Percentiles rank a stretch among this genome's conserved stretches.
phyloP scores from a whole-genome alignment of 2,329 filamentous ascomycete genomes.

The Pyrenochaeta sp. region DNA sequence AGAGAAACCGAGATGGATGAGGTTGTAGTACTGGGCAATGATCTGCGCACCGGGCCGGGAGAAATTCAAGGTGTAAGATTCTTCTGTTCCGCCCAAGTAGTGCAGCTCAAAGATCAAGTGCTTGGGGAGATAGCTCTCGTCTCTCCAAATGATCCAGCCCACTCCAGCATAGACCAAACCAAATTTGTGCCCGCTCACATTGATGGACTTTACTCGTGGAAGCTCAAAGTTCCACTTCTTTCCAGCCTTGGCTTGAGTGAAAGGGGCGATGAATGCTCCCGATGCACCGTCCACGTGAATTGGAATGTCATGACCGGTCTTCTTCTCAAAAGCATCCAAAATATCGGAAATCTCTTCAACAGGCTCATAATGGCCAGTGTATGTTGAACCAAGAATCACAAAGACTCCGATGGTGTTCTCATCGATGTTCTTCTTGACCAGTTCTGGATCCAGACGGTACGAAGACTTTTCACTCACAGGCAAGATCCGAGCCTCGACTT shows the following conservation, averaged over 20 bases:
- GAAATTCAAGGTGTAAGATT: constrained; percentile 76
- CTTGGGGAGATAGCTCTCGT: constrained; percentile 69
- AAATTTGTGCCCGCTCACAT: constrained; percentile 69
- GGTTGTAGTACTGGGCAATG: constrained; percentile 76
- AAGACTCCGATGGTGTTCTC: constrained; percentile 82
- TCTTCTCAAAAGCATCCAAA: constrained; percentile 67
- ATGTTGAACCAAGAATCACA: constrained; percentile 74
- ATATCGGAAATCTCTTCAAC: constrained; percentile 72
- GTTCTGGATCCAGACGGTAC: constrained; percentile 68
- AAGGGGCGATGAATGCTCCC: constrained; percentile 69
- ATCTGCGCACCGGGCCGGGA: constrained; percentile 73
- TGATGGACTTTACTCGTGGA: constrained; percentile 71
- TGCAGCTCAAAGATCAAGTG: constrained; percentile 74
- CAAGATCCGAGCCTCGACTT: constrained; percentile 71
- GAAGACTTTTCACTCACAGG: constrained; percentile 68
- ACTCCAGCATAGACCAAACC: constrained; percentile 72
- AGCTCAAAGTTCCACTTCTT: constrained; percentile 70
- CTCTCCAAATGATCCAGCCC: constrained; percentile 66
- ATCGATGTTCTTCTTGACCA: constrained; percentile 72
- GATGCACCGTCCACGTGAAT: constrained; percentile 71
- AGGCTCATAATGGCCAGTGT: constrained; percentile 77
- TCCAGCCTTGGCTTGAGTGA: constrained; percentile 63
- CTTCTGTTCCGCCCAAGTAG: constrained; percentile 75
- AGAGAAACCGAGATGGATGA: constrained; percentile 72
- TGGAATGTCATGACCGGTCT: constrained; percentile 69